Base-by-base conservation (phyloP, 1,284 basidiomycete genomes). In the Serendipita sp. region DNA sequence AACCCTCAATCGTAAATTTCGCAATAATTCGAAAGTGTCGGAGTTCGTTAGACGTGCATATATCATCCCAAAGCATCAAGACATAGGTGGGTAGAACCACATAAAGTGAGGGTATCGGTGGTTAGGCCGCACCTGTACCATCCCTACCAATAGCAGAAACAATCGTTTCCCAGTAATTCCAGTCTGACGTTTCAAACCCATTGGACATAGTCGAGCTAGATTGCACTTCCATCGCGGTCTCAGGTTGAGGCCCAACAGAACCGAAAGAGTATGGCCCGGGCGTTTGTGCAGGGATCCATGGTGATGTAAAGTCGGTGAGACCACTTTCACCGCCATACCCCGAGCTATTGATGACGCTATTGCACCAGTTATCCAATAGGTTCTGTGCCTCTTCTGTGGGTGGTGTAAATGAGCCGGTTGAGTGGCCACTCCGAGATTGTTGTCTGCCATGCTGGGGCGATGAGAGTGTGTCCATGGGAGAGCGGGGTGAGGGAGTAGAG, bases 121-220 rank as follows among this genome's bases (percentile, higher is more conserved):
- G 12, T 38, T 38, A 38, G 12, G 64, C 3, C 26, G 42, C 63
- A 50, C 50, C 65, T 65, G 42, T 62, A 60, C 22, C 53, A 34
- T 58, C 53, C 32, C 53, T 17, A 17, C 65, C 63, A 60, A 67
- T 66, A 43, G 65, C 64, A 42, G 63, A 61, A 42, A 90, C 85
- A 65, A 90, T 71, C 35, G 81, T 82, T 71, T 90, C 87, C 88
- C 88, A 90, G 68, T 90, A 90, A 65, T 76, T 82, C 80, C 84
- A 87, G 72, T 90, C 88, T 32, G 82, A 79, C 12, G 82, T 82
- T 66, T 87, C 86, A 47, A 81, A 68, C 12, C 77, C 78, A 60
- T 65, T 64, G 6, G 64, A 13, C 75, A 72, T 61, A 81, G 62
- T 4, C 22, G 65, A 47, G 50, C 42, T n/a, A 8, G 34, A 12